Evolutionary conservation across 176 grass and related monocot genomes (phyloP).

Genomic region (Oryza officinalis): DNA sequence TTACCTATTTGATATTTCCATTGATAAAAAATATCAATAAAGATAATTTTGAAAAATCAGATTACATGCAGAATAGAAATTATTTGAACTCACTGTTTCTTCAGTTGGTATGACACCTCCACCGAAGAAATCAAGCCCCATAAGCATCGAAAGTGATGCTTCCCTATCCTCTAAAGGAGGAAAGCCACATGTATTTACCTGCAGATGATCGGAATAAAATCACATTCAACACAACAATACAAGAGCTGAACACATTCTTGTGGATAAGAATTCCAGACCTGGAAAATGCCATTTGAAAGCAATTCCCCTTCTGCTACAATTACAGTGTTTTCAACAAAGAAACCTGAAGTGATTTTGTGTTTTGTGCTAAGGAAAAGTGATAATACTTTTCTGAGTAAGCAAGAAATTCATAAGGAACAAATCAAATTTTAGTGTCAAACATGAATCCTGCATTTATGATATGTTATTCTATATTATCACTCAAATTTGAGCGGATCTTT

Average conservation of each 20-base stretch:
- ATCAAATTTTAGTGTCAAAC: neutral
- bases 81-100: conserved; percentile 66
- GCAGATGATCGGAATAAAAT: conserved; percentile 33
- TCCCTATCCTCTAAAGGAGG: conserved; percentile 90
- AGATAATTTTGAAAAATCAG: neutral
- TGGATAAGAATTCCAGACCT: conserved; percentile 45
- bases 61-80: neutral
- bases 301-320: conserved; percentile 91
- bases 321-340: conserved; percentile 91
- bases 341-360: conserved; percentile 94
- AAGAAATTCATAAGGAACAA: neutral
- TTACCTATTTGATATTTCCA: conserved; percentile 55
- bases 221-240: neutral
- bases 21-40: conserved; percentile 33
- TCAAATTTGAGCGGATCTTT: neutral
- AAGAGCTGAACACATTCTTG: conserved; percentile 1
- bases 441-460: neutral
- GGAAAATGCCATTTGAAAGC: conserved; percentile 82
- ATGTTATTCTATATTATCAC: neutral
- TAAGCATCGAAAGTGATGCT: conserved; percentile 64
- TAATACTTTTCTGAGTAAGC: neutral
- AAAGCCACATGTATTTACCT: conserved; percentile 99
- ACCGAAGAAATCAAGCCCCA: conserved; percentile 98
- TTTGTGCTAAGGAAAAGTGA: conserved; percentile 59
- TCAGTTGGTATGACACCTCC: conserved; percentile 77